Evolutionary conservation across 2,329 filamentous ascomycete species (phyloP), one percentile per base, ranked within the genome.

Genomic region (Fusarium chaquense): DNA sequence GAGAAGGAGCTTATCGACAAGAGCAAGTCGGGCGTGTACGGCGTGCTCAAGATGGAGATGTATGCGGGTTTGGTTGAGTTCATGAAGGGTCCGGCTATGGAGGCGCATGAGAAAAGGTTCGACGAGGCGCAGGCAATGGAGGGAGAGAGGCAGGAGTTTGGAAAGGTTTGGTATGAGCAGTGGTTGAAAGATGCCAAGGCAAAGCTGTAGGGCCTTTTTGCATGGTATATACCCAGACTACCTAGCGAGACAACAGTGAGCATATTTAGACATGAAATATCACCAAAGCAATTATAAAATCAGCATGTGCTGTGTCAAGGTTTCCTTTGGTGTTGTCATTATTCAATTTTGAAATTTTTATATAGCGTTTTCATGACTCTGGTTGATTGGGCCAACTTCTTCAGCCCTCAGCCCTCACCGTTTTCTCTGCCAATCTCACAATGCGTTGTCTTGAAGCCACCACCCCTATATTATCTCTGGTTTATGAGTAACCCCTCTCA

Each of bases 21-120:
- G 83, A 85, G 85, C 1, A 84, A 86, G 69, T 87, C 85, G 35
- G 89, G 89, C 13, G 87, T 92, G 28, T 95, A 93, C 77, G 90
- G 90, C 5, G 76, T 84, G 57, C 80, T 96, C 76, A 95, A 94
- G 84, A 82, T 84, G 65, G 92, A 94, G 80, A 91, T 95, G 88
- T 93, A 90, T 78, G 83, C 87, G 24, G 88, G 91, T 76, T 86
- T 87, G 9, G 76, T 93, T 35, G 84, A 78, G 18, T 82, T 88
- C 72, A 77, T 94, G 69, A 85, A 85, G 59, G 81, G 81, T 5
- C 82, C 86, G 58, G 80, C 80, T 30, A 81, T 84, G 70, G 86
- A 83, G 32, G 77, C 75, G 35, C 83, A 85, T 65, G 85, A 89
- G 74, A 81, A 81, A 73, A 79, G 84, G 53, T 85, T 84, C 72